Percentiles rank a stretch among this genome's conserved stretches.
phyloP scores from a whole-genome alignment of 2,329 filamentous ascomycete species.

The Pseudopyricularia javanii region DNA sequence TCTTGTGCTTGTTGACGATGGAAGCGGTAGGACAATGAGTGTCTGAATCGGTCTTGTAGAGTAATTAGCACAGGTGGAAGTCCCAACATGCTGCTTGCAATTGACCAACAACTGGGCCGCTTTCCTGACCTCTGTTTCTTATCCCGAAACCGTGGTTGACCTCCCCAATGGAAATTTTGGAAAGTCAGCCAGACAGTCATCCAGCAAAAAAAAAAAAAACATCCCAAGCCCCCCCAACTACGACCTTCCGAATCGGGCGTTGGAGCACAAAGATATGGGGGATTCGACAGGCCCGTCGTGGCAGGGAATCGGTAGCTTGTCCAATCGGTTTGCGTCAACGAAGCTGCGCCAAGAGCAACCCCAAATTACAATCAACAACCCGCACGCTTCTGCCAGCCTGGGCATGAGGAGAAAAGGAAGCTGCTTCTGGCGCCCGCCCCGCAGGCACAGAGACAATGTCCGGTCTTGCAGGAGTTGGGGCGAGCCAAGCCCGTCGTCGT shows the following conservation, averaged over 20 bases:
- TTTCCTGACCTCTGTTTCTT: too few relatives aligned
- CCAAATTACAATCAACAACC: conserved; percentile 2
- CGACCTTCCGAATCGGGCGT: conserved; percentile 3
- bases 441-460: background rate
- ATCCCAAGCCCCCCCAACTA: background rate
- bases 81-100: too few relatives aligned
- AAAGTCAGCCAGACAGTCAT: too few relatives aligned
- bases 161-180: too few relatives aligned
- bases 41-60: too few relatives aligned
- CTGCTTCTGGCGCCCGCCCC: background rate
- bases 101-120: too few relatives aligned
- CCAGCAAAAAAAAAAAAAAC: background rate
- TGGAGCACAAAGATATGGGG: background rate
- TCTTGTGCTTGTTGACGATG: too few relatives aligned
- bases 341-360: conserved; percentile 1
- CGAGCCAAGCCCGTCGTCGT: background rate
- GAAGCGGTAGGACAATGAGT: too few relatives aligned
- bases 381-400: background rate
- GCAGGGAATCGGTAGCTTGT: background rate
- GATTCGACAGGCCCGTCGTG: background rate
- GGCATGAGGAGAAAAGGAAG: conserved; percentile 1
- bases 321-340: background rate
- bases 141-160: too few relatives aligned
- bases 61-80: too few relatives aligned
- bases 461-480: background rate